These are phyloP conservation scores for Macadamia integrifolia DNA, from an alignment of 164 flowering plant species.

Conservation along the genomic window DNA sequence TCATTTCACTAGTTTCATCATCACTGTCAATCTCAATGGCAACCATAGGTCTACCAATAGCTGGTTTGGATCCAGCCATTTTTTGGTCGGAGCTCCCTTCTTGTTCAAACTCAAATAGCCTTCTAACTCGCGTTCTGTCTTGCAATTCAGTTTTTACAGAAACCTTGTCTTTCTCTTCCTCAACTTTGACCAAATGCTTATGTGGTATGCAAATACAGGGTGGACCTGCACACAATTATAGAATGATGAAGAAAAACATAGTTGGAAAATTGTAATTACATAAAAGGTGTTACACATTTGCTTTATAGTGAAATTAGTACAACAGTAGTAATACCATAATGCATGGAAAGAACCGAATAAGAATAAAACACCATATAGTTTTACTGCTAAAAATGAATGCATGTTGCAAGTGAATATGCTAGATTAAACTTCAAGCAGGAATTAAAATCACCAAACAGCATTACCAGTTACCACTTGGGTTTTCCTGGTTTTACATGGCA, in stretches of 20 bases:
- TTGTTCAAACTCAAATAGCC: constrained; percentile 24
- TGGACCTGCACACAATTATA: constrained; percentile 18
- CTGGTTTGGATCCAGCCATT: constrained; percentile 32
- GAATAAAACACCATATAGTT: not conserved
- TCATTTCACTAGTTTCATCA: constrained; percentile 34
- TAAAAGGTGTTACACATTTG: too few species aligned
- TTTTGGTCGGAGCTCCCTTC: constrained; percentile 20
- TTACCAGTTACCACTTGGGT: too few species aligned
- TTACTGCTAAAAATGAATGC: too few species aligned
- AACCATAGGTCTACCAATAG: constrained; percentile 15
- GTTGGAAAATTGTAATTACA: not conserved
- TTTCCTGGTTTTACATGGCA: too few species aligned
- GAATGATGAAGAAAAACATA: not conserved
- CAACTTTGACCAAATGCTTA: not conserved
- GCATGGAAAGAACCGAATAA: not conserved
- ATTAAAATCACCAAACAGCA: too few species aligned
- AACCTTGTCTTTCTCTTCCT: constrained; percentile 7
- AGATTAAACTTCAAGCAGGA: too few species aligned
- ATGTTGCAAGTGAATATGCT: too few species aligned
- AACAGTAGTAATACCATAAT: not conserved
- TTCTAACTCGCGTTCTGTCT: constrained; percentile 17
- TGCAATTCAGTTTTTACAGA: not conserved
- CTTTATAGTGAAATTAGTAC: not conserved
- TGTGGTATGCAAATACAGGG: constrained; percentile 13
- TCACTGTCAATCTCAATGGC: constrained; percentile 44